phyloP scores from a whole-genome alignment of 176 grass and related monocot species.

The Eleusine indica region DNA sequence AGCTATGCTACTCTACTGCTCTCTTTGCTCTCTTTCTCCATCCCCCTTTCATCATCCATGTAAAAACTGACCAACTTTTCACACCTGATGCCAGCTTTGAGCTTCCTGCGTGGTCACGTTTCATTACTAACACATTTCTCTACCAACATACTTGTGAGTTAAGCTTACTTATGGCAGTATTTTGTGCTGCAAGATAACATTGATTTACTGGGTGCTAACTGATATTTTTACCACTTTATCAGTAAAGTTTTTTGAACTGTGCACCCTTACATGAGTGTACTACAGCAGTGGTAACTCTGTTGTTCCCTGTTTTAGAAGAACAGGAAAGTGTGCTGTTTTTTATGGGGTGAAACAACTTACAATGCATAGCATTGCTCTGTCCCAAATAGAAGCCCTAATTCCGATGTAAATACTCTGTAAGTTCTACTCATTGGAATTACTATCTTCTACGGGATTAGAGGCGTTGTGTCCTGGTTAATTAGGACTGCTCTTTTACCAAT shows the following conservation, averaged over 20 bases:
- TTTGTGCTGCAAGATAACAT: slow-evolving; percentile 26
- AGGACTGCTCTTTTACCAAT: slow-evolving; percentile 67
- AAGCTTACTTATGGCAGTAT: slow-evolving; percentile 33
- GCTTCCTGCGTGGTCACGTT: slow-evolving; percentile 33
- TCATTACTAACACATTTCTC: slow-evolving; percentile 45
- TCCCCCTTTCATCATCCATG: slow-evolving; percentile 38
- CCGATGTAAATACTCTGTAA: slow-evolving; percentile 66
- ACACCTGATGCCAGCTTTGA: slow-evolving; percentile 38
- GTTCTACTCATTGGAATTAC: slow-evolving; percentile 61
- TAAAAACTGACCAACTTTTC: slow-evolving; percentile 58
- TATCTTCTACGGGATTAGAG: slow-evolving; percentile 67
- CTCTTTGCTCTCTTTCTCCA: slow-evolving; percentile 30
- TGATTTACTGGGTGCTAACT: slow-evolving; percentile 31
- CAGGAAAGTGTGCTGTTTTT: slow-evolving; percentile 31
- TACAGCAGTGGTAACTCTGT: slow-evolving; percentile 13
- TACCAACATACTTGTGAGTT: slow-evolving; percentile 41
- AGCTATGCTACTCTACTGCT: slow-evolving; percentile 13
- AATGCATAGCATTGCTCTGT: slow-evolving; percentile 37
- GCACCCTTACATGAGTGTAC: background rate
- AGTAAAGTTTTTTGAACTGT: slow-evolving; percentile 35
- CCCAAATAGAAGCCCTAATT: slow-evolving; percentile 62
- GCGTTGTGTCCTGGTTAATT: slow-evolving; percentile 46
- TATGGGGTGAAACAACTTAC: slow-evolving; percentile 42
- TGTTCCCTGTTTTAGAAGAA: slow-evolving; percentile 27
- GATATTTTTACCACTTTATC: slow-evolving; percentile 36